These are phyloP conservation scores for Solanum rostratum DNA, from an alignment of 257 asterid species.

Conservation along the genomic window DNA sequence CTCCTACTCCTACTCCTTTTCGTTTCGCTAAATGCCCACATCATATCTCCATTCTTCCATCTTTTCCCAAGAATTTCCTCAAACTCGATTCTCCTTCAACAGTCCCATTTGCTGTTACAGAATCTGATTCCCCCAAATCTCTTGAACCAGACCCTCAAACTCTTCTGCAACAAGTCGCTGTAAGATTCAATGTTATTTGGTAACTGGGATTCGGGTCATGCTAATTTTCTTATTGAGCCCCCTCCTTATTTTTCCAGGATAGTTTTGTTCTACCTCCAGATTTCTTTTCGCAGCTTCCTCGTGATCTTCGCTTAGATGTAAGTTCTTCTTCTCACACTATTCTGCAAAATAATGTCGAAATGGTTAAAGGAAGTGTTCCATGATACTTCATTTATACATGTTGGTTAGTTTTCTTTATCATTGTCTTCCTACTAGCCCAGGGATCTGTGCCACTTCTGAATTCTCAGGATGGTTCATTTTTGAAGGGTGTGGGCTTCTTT, in stretches of 20 bases:
- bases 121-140: conserved; percentile 61
- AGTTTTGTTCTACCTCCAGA: conserved; percentile 70
- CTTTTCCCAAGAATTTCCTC: conserved; percentile 11
- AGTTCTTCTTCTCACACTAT: conserved; percentile 11
- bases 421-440: not conserved
- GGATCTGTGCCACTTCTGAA: not conserved
- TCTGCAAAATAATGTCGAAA: not conserved
- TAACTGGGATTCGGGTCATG: not conserved
- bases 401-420: not conserved
- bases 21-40: conserved; percentile 12
- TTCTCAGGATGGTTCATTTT: not conserved
- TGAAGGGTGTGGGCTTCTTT: not conserved
- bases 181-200: conserved; percentile 10
- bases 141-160: conserved; percentile 40
- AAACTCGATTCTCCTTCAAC: conserved; percentile 12
- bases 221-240: not conserved
- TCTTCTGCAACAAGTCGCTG: conserved; percentile 69
- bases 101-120: conserved; percentile 48
- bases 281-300: conserved; percentile 63
- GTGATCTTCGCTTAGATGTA: conserved; percentile 92
- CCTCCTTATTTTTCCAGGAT: conserved; percentile 27
- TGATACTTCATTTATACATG: not conserved
- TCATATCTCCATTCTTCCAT: conserved; percentile 11
- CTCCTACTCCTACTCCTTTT: conserved; percentile 12
- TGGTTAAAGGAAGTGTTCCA: not conserved